A percentile compares a stretch with the other conserved stretches of the same genome.
phyloP scores from a whole-genome alignment of 2,329 filamentous ascomycete species.

The Hypocrella siamensis region DNA sequence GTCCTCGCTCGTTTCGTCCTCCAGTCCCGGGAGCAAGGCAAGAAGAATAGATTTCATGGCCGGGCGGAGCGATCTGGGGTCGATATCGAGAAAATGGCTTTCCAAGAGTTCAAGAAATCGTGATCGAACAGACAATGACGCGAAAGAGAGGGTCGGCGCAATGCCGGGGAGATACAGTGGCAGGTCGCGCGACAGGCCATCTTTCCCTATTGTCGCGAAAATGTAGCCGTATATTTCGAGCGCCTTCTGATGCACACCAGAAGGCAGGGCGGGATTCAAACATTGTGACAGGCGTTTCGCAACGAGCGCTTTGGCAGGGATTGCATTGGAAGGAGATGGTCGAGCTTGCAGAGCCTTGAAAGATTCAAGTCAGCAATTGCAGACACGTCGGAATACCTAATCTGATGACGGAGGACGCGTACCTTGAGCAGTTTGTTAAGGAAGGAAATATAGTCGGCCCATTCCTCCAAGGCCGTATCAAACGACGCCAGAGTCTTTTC shows the following conservation, averaged over 20 bases:
- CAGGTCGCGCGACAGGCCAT: slow-evolving; percentile 68
- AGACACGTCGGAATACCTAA: too few species aligned
- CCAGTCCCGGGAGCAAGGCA: slow-evolving; percentile 76
- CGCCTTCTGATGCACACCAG: slow-evolving; percentile 93
- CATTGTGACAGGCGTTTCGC: slow-evolving; percentile 91
- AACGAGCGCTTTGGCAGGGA: slow-evolving; percentile 71
- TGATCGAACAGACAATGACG: slow-evolving; percentile 78
- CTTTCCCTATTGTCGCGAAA: slow-evolving; percentile 70
- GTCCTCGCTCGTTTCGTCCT: slow-evolving; percentile 94
- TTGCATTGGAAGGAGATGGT: slow-evolving; percentile 50
- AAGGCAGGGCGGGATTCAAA: slow-evolving; percentile 80
- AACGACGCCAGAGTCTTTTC: slow-evolving; percentile 80
- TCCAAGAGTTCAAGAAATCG: slow-evolving; percentile 76
- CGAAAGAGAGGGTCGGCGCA: slow-evolving; percentile 80
- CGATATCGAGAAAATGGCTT: slow-evolving; percentile 57
- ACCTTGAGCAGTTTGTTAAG: slow-evolving; percentile 83
- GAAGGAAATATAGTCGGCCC: slow-evolving; percentile 99
- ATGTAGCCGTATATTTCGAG: slow-evolving; percentile 87
- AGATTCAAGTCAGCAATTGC: slow-evolving; percentile 1
- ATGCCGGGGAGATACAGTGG: slow-evolving; percentile 81
- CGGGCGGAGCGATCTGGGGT: slow-evolving; percentile 58
- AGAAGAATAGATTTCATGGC: slow-evolving; percentile 83
- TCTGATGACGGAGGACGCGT: slow-evolving; percentile 7
- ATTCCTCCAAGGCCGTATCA: slow-evolving; percentile 89
- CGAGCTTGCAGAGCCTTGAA: slow-evolving; percentile 72